Evolutionary conservation across 352 stramenopile genomes (phyloP), one percentile per base, ranked within the genome.

Genomic region (Peronospora farinosa): DNA sequence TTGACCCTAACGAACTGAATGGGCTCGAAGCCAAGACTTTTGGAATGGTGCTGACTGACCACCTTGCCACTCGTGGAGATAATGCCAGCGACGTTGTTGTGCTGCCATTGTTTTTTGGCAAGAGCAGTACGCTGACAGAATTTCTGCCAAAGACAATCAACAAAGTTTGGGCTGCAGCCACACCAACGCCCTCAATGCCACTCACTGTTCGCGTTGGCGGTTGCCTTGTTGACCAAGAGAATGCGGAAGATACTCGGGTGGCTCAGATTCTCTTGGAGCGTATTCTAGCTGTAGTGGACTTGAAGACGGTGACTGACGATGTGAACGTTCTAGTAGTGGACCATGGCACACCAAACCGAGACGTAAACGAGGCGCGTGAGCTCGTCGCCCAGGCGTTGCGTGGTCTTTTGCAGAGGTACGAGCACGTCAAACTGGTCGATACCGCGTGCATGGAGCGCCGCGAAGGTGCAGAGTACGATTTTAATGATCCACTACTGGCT

Each of bases 71-170:
- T 28, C 54, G 57, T 54, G 46, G 43, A 11, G 16, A 66, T 0
- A 32, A 56, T 15, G 55, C 42, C 2, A 61, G 10, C 10, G 57
- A 73, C 13, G 54, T 89, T 8, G 46, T 91, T 5, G 53, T 90
- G 10, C 57, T 95, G n/a, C 84, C 84, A 2, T 54, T 91, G 1
- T 92, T 95, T 51, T 86, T 92, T 23, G 84, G 81, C 25, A 82
- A 74, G 47, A 92, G 78, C 56, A 51, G 60, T 32, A 89, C 78
- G 21, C 60, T 92, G 23, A 91, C 76, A 1, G 78, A 92, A 13
- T 92, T 87, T 39, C 48, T 92, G 8, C 81, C 84, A 0, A 58
- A 68, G 5, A 71, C 82, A 7, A 51, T 88, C 3, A 37, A 61
- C 39, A 83, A 88, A 48, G 67, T 64, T 28, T 78, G 70, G 63